Percentiles rank a stretch among this genome's conserved stretches.
Evolutionary conservation across 2,329 filamentous ascomycete species (phyloP).

Genomic region (Byssothecium circinans): DNA sequence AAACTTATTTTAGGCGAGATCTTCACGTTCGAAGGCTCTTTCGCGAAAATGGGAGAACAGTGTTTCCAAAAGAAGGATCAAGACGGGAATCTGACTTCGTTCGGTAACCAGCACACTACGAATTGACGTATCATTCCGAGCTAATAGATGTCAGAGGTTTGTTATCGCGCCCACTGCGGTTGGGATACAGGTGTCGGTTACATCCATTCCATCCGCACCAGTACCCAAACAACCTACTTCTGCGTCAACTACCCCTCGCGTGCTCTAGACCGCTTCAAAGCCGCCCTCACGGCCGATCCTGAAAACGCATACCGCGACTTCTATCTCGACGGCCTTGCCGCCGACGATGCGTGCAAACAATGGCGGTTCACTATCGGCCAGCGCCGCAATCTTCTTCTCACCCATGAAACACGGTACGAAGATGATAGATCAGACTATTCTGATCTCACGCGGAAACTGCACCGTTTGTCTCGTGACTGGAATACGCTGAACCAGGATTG

Average conservation of each 20-base stretch:
- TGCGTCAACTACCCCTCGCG: conserved; percentile 24
- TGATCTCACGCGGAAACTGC: conserved; percentile 16
- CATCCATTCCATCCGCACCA: conserved; percentile 19
- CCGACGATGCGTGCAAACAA: conserved; percentile 22
- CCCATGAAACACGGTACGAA: conserved; percentile 14
- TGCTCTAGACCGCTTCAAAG: conserved; percentile 12
- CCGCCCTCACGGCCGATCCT: conserved; percentile 9
- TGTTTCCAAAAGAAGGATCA: conserved; percentile 8
- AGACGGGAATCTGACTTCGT: conserved; percentile 10
- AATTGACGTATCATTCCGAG: too few species aligned
- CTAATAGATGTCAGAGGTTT: conserved; percentile 12
- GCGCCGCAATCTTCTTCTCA: conserved; percentile 14
- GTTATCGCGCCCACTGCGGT: conserved; percentile 25
- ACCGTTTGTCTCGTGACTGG: conserved; percentile 22
- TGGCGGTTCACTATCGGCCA: conserved; percentile 23
- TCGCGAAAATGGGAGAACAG: conserved; percentile 32
- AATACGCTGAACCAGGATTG: conserved; percentile 25
- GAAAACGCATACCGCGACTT: conserved; percentile 18
- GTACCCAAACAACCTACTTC: conserved; percentile 17
- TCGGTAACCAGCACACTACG: too few species aligned
- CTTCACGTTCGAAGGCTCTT: conserved; percentile 16
- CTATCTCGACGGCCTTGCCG: conserved; percentile 21
- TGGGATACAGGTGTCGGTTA: conserved; percentile 23
- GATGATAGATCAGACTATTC: conserved; percentile 14
- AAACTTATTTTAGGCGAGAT: conserved; percentile 15